Evolutionary conservation across 2,329 filamentous ascomycete species (phyloP), one percentile per base, ranked within the genome.

Genomic region (Fusarium sp.): DNA sequence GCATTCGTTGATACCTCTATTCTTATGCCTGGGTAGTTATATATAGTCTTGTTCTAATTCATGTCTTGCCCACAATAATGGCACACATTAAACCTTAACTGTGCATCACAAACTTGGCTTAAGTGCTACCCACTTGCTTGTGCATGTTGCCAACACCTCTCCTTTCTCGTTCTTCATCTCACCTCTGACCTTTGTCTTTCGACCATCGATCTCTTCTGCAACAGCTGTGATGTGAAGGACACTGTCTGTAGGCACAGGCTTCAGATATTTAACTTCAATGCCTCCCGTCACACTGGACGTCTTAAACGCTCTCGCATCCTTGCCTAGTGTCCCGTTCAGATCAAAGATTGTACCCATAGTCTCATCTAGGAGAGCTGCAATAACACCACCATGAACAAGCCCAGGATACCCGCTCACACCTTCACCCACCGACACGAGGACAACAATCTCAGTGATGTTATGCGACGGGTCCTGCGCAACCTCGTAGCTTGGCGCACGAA

Each of bases 381-480:
- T 69, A 44, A 80, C 63, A 12, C 79, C 79, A 8, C 79, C 79
- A 53, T 81, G 79, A 3, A 79, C 61, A 11, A 80, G 58, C 9
- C 68, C 68, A 1, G 73, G 67, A 32, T 75, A 77, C 3, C 80
- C 78, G 8, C 72, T 75, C 7, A 80, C 65, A 3, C 77, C 78
- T 3, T 73, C 65, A 2, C 77, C 77, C 9, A 80, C 68, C 2
- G 75, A 67, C 48, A 77, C 75, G 20, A 81, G 70, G 2, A 74
- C 70, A 2, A 71, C 67, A 14, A 77, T 66, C 40, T 75, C 68
- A 19, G 62, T 65, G 56, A 81, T 69, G 15, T 70, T 71, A 10
- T 68, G 67, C 4, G 44, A 26, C 3, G 75, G 61, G 46, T 77
- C 69, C 15, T 56, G 58, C 9, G 69, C 51, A 28, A 75, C 67